Base-by-base conservation (phyloP, 2,329 filamentous ascomycete species). In the Nigrospora sphaerica region DNA sequence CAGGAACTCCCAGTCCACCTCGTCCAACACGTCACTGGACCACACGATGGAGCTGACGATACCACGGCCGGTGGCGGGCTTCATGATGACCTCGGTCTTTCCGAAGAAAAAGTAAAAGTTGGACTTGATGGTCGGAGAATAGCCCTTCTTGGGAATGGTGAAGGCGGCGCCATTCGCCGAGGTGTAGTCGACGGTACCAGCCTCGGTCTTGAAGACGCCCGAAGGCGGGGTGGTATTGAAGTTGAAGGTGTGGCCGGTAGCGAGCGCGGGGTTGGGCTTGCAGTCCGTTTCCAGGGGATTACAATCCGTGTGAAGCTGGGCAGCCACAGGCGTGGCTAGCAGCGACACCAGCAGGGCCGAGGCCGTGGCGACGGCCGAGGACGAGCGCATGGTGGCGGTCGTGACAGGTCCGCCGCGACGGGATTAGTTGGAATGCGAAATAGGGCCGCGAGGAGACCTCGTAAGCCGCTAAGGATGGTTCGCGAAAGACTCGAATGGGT, bases 71-170 rank as follows among this genome's bases (percentile, higher is more conserved):
- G 73, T 69, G 1, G 90, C 83, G 4, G 86, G 86, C 69, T 88
- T 88, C 72, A 95, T 78, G 54, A 80, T 74, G 48, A 92, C 76
- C 65, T 93, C 88, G 46, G 88, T 82, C 49, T 83, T 80, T 45
- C 89, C 89, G 54, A 86, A 92, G 72, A 95, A 90, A 66, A 95
- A 86, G 70, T 89, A 93, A 63, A 90, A 92, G 56, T 82, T 81
- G 40, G 86, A 83, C 53, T 83, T 78, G 51, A 95, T 78, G 1
- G 88, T 95, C 1, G 89, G 87, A 0, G 88, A 86, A 57, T 95
- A 81, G 52, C 83, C 80, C 52, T 81, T 75, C 61, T 83, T 75
- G 46, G 65, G 69, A 66, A 95, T 83, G 44, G 77, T 85, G 68
- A 95, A 91, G 46, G 77, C 70, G 39, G 86, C 85, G 34, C 86